phyloP scores from a whole-genome alignment of 192 early-diverging fungal genomes.

The Spizellomyces punctatus region DNA sequence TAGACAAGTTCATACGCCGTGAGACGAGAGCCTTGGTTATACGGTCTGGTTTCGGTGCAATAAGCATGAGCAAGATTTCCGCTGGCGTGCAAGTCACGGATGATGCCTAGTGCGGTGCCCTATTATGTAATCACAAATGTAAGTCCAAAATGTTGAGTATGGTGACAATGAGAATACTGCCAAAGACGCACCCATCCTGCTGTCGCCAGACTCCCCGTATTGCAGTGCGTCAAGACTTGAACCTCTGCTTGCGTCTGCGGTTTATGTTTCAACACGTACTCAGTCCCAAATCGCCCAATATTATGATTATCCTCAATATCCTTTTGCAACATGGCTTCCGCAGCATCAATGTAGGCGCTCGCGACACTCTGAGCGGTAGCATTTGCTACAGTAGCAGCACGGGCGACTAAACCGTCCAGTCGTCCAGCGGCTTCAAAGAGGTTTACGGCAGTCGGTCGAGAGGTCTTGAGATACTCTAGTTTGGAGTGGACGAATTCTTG shows the following conservation, averaged over 20 bases:
- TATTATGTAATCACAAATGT: slow-evolving; percentile 16
- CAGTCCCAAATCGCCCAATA: slow-evolving; percentile 82
- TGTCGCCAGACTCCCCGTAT: slow-evolving; percentile 75
- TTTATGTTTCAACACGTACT: slow-evolving; percentile 62
- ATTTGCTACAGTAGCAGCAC: slow-evolving; percentile 17
- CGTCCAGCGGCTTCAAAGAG: slow-evolving; percentile 82
- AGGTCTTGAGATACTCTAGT: slow-evolving; percentile 77
- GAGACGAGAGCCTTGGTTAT: slow-evolving; percentile 95
- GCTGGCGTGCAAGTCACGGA: slow-evolving; percentile 69
- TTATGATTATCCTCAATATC: slow-evolving; percentile 87
- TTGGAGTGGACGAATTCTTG: slow-evolving; percentile 55
- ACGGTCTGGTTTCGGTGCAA: slow-evolving; percentile 96
- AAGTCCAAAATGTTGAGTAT: too few species aligned
- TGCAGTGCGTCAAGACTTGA: slow-evolving; percentile 92
- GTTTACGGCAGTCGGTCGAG: slow-evolving; percentile 96
- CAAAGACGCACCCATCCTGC: slow-evolving; percentile 64
- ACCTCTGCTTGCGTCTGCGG: slow-evolving; percentile 14
- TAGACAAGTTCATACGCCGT: slow-evolving; percentile 93
- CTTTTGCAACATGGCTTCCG: slow-evolving; percentile 81
- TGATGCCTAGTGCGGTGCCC: slow-evolving; percentile 94
- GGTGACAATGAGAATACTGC: too few species aligned
- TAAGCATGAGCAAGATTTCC: slow-evolving; percentile 73
- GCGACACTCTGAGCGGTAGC: slow-evolving; percentile 50
- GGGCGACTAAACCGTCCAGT: slow-evolving; percentile 19
- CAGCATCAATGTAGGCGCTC: slow-evolving; percentile 65